phyloP scores from a whole-genome alignment of 495 filamentous ascomycete species.

The Entonaema liquescens region DNA sequence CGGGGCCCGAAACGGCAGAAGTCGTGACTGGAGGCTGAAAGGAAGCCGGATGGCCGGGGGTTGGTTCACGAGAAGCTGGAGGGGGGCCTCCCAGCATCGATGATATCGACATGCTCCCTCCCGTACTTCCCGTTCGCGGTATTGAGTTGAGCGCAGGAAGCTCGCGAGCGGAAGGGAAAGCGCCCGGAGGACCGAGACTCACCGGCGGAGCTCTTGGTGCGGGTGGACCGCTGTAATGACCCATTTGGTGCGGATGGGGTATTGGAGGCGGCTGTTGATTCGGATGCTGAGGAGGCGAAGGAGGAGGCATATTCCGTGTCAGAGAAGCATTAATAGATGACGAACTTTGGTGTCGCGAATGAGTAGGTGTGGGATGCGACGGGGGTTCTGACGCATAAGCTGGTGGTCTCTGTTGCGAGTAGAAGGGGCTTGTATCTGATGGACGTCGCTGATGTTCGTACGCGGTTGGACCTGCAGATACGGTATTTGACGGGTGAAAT shows the following conservation, averaged over 20 bases:
- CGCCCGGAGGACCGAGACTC: constrained; percentile 59
- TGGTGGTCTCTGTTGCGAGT: constrained; percentile 51
- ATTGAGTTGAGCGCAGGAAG: constrained; percentile 62
- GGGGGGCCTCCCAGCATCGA: constrained; percentile 84
- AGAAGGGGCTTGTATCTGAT: constrained; percentile 57
- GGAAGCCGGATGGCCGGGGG: constrained; percentile 56
- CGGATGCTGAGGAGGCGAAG: constrained; percentile 58
- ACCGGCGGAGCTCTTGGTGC: constrained; percentile 59
- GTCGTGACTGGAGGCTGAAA: constrained; percentile 64
- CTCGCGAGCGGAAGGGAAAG: constrained; percentile 62
- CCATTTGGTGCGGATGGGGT: constrained; percentile 50
- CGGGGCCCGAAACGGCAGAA: constrained; percentile 57
- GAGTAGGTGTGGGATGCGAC: constrained; percentile 53
- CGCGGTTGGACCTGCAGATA: constrained; percentile 38
- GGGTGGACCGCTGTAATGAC: constrained; percentile 56
- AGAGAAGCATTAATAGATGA: constrained; percentile 60
- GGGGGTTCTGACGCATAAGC: constrained; percentile 56
- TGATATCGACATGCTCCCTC: constrained; percentile 95
- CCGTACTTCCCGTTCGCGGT: constrained; percentile 54
- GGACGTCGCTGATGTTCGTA: constrained; percentile 62
- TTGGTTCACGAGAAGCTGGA: constrained; percentile 58
- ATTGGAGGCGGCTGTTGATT: constrained; percentile 47
- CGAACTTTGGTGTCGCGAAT: constrained; percentile 63
- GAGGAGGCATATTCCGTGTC: constrained; percentile 62
- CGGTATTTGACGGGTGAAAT: constrained; percentile 43